Conservation (phyloP, 2,329 filamentous ascomycete genomes). For the Claviceps maximensis region DNA sequence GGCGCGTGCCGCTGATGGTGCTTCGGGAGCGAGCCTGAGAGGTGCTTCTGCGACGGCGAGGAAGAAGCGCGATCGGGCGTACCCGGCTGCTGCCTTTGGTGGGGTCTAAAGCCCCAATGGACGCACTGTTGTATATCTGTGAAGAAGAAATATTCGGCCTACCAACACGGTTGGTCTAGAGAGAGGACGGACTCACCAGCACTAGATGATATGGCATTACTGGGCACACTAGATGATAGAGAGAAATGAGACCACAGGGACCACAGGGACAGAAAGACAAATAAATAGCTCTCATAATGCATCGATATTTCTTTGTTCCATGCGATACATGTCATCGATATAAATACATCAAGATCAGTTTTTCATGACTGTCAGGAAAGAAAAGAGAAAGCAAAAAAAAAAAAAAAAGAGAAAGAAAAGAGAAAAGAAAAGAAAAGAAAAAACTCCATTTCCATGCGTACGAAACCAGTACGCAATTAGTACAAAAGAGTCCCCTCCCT, state of each 20-base stretch:
- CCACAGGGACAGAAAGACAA: neutral
- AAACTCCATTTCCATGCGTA: slow-evolving; percentile 2
- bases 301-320: neutral
- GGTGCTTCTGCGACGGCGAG: slow-evolving; percentile 39
- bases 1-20: slow-evolving; percentile 15
- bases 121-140: too few relatives aligned
- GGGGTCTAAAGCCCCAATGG: neutral
- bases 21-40: slow-evolving; percentile 36
- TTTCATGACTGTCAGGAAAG: neutral
- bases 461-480: slow-evolving; percentile 3
- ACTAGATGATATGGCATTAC: too few relatives aligned
- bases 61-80: slow-evolving; percentile 47
- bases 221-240: neutral
- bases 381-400: neutral
- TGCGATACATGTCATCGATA: neutral
- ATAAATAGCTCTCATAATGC: neutral
- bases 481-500: neutral
- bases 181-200: too few relatives aligned
- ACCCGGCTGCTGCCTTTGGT: slow-evolving; percentile 50
- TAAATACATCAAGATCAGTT: neutral
- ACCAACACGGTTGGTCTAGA: too few relatives aligned
- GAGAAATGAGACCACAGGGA: neutral
- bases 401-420: neutral
- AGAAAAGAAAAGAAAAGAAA: neutral
- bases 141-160: too few relatives aligned